phyloP scores from a whole-genome alignment of 108 stramenopile genomes.

The Parmales sp. region DNA sequence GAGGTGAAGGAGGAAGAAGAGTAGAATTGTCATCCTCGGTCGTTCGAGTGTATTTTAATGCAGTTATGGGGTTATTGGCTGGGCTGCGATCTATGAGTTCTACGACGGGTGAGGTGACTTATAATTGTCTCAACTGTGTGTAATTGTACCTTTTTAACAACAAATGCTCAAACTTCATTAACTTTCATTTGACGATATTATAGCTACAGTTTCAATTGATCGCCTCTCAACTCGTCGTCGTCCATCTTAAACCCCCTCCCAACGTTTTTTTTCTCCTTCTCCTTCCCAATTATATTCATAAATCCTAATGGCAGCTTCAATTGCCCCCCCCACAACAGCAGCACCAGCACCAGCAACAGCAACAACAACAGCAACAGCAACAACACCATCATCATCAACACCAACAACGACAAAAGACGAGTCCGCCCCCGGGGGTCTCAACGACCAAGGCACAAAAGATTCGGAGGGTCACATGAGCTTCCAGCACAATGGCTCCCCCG shows the following conservation, averaged over 20 bases:
- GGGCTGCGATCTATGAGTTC: too few relatives aligned
- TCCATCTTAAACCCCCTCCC: background rate
- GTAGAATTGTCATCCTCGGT: too few relatives aligned
- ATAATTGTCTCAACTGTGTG: background rate
- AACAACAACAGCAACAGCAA: too few relatives aligned
- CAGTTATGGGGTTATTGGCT: too few relatives aligned
- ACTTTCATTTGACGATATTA: background rate
- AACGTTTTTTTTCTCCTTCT: background rate
- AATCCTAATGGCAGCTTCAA: background rate
- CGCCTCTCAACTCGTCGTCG: background rate
- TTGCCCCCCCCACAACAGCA: background rate
- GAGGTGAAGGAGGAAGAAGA: too few relatives aligned
- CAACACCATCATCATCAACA: background rate
- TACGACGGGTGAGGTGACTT: too few relatives aligned
- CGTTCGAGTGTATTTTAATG: too few relatives aligned
- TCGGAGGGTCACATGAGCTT: background rate
- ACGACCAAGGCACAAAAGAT: background rate
- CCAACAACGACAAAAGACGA: background rate
- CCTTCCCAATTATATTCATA: background rate
- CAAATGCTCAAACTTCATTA: background rate
- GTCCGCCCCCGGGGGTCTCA: background rate
- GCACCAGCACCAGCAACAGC: background rate
- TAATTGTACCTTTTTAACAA: background rate
- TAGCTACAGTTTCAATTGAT: background rate
- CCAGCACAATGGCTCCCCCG: constrained; percentile 38